A percentile compares a stretch with the other conserved stretches of the same genome.
Conservation (phyloP, 768 basidiomycete species). For the Cystobasidium ongulense region DNA sequence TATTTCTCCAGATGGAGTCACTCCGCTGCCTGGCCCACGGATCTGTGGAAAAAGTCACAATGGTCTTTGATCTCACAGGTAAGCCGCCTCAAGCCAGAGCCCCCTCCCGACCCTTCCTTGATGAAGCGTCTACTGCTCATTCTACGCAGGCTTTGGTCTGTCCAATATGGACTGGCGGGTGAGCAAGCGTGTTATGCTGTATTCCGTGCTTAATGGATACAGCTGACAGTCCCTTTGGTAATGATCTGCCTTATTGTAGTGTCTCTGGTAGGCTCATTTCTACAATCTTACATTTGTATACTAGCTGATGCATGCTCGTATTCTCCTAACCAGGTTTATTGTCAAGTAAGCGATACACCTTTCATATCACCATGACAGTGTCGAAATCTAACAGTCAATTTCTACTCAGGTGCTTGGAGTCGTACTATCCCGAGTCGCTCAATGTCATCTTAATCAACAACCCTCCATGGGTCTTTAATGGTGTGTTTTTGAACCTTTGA, state of each 20-base stretch:
- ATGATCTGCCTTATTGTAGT: not conserved
- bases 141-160: slow-evolving; percentile 4
- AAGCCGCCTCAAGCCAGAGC: not conserved
- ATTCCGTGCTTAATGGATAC: not conserved
- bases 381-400: not conserved
- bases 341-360: slow-evolving; percentile 27
- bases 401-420: slow-evolving; percentile 10
- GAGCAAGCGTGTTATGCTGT: not conserved
- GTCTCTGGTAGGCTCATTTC: slow-evolving; percentile 1
- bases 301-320: not conserved
- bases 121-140: not conserved
- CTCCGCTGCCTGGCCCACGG: slow-evolving; percentile 13
- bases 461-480: slow-evolving; percentile 33
- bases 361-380: no score
- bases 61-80: slow-evolving; percentile 18
- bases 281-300: not conserved
- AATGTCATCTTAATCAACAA: slow-evolving; percentile 35
- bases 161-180: slow-evolving; percentile 28
- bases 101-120: no score
- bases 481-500: not conserved
- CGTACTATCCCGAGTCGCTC: slow-evolving; percentile 25
- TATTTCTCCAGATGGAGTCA: slow-evolving; percentile 22
- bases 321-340: slow-evolving; percentile 4
- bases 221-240: not conserved
- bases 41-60: slow-evolving; percentile 24